Conservation (phyloP, 2,329 filamentous ascomycete species). For the Aspergillus transmontanensis region DNA sequence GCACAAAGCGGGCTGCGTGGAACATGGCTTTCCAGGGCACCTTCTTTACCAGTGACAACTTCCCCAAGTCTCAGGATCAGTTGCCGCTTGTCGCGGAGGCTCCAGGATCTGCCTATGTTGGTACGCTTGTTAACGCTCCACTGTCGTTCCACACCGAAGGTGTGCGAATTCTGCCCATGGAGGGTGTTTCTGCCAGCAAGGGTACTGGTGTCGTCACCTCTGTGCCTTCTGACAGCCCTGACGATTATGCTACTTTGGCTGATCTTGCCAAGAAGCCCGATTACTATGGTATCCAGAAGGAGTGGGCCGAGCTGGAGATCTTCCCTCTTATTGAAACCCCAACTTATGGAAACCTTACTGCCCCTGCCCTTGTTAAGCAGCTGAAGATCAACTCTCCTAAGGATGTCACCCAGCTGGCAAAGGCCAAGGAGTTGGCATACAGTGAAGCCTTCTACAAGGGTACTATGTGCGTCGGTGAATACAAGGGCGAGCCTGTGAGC, state of each 20-base stretch:
- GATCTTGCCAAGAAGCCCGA: slow-evolving; percentile 94
- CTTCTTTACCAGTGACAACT: slow-evolving; percentile 60
- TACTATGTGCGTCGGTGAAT: slow-evolving; percentile 83
- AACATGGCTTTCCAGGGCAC: slow-evolving; percentile 97
- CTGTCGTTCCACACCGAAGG: slow-evolving; percentile 81
- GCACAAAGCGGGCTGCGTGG: slow-evolving; percentile 78
- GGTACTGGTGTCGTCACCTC: slow-evolving; percentile 96
- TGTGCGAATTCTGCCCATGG: slow-evolving; percentile 92
- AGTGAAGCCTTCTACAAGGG: slow-evolving; percentile 98
- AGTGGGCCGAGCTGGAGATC: slow-evolving; percentile 92
- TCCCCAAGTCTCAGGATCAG: slow-evolving; percentile 65
- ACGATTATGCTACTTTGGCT: slow-evolving; percentile 86
- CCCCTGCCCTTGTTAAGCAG: slow-evolving; percentile 81
- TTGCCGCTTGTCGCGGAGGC: slow-evolving; percentile 75
- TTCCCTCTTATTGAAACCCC: slow-evolving; percentile 88
- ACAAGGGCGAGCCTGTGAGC: slow-evolving; percentile 83
- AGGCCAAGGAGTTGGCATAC: slow-evolving; percentile 95
- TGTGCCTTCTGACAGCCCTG: slow-evolving; percentile 92
- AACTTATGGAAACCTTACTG: slow-evolving; percentile 80
- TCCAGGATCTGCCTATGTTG: slow-evolving; percentile 76
- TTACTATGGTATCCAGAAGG: slow-evolving; percentile 93
- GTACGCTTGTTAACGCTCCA: slow-evolving; percentile 86
- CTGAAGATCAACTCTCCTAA: slow-evolving; percentile 97
- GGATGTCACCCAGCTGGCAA: slow-evolving; percentile 83
- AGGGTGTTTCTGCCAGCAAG: slow-evolving; percentile 86